These are phyloP conservation scores for Berberis thunbergii DNA, from an alignment of 164 flowering plant genomes.

Conservation along the genomic window DNA sequence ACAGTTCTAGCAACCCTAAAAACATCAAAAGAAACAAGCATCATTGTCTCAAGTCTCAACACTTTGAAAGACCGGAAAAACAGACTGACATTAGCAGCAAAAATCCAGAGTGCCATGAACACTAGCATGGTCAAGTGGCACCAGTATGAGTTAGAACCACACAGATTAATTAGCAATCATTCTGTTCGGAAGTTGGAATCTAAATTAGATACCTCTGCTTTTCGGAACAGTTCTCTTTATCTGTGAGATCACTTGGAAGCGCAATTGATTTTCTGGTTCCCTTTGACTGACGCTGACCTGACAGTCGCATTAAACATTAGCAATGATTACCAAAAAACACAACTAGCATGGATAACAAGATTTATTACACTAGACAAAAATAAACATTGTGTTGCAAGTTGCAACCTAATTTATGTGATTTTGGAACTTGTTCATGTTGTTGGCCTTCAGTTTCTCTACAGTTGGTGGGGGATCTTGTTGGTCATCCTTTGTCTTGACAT, in stretches of 20 bases:
- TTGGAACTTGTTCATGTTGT: constrained; percentile 3
- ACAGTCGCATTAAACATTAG: background rate
- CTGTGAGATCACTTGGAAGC: constrained; percentile 18
- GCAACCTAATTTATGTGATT: constrained; percentile 29
- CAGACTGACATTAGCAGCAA: no score
- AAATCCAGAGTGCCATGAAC: no score
- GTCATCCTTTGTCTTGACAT: constrained; percentile 22
- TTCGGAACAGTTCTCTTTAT: constrained; percentile 38
- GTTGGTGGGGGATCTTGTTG: constrained; percentile 12
- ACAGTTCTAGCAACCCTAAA: constrained; percentile 88
- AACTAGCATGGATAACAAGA: no score
- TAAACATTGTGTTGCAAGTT: background rate
- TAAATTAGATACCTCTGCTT: constrained; percentile 58
- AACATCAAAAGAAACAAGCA: constrained; percentile 5
- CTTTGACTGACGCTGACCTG: constrained; percentile 17
- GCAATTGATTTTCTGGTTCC: constrained; percentile 19
- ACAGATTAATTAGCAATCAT: no score
- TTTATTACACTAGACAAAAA: background rate
- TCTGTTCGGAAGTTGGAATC: no score
- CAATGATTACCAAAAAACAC: background rate
- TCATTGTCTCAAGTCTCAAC: background rate
- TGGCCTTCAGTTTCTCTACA: constrained; percentile 1
- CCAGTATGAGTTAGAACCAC: no score
- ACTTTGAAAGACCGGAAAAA: no score
- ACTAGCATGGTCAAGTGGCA: no score